phyloP scores from a whole-genome alignment of 352 stramenopile species.

The Phytophthora boehmeriae region DNA sequence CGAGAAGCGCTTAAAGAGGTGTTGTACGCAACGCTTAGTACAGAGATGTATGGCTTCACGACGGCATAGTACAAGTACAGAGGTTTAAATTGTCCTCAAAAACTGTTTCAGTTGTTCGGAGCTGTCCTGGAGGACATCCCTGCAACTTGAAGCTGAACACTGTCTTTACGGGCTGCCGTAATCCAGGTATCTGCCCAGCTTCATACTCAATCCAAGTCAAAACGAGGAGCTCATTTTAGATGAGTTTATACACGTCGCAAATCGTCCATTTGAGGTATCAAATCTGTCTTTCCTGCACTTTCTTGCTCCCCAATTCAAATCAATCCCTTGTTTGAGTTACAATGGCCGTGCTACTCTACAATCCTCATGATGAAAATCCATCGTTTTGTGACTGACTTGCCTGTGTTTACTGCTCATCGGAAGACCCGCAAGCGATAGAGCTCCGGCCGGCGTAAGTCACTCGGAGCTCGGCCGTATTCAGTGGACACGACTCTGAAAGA shows the following conservation, averaged over 20 bases:
- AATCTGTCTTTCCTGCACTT: too few species aligned
- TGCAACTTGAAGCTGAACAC: too few species aligned
- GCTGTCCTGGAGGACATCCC: not conserved
- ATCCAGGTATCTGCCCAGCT: too few species aligned
- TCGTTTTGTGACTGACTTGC: not conserved
- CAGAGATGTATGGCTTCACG: conserved; percentile 50
- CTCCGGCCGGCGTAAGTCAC: not conserved
- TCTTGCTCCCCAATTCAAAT: too few species aligned
- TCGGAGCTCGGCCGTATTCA: not conserved
- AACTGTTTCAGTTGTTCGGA: not conserved
- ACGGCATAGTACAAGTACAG: conserved; percentile 23
- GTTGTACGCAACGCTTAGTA: conserved; percentile 39
- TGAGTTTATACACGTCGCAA: too few species aligned
- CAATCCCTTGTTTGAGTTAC: too few species aligned
- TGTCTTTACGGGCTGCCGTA: too few species aligned
- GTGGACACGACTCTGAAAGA: too few species aligned
- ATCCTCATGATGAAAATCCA: too few species aligned
- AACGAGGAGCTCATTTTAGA: not conserved
- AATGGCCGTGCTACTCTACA: too few species aligned
- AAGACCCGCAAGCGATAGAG: not conserved
- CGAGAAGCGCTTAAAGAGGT: conserved; percentile 52
- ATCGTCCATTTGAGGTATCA: too few species aligned
- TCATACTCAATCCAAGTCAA: not conserved
- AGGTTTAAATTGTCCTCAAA: not conserved
- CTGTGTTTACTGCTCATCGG: not conserved